Base-by-base conservation (phyloP, 768 basidiomycete species). In the Lentinula lateritia region DNA sequence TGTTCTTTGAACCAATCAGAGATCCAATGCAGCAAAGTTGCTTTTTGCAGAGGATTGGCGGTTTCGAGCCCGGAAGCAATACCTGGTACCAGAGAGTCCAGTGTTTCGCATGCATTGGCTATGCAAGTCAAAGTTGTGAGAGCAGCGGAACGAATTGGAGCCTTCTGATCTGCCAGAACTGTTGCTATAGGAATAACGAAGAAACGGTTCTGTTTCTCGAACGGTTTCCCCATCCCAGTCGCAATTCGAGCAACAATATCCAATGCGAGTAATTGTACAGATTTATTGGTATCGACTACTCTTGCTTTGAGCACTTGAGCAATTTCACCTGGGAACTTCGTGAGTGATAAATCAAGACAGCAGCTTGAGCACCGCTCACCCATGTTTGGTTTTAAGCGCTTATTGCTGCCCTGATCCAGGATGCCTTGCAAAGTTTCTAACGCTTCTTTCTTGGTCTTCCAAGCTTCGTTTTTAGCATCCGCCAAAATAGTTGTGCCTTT, bases 381-480 rank as follows among this genome's bases (percentile, higher is more conserved):
- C 88, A 99, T 93, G 8, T 76, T 83, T 23, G 93, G 83, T 73
- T 98, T 98, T 61, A 99, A 71, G 15, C 97, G 87, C 68, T 96
- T 96, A 72, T 98, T 98, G 46, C 84, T 80, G 54, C 92, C 92
- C 74, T 94, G 90, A 68, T 98, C 95, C 38, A 99, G 75, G 61
- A 93, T 82, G 0, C 83, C 86, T 68, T 93, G 89, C 16, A 98
- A 72, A 0, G 79, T 77, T 72, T 98, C 97, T 61, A 98, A 78
- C 3, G 92, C 95, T 68, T 98, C 96, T 72, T 99, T 99, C 75
- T 95, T 89, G 1, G 85, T 86, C 76, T 98, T 98, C 96, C 96
- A 99, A 0, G 93, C 88, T 65, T 96, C 95, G 66, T 88, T 96
- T 76, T 93, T 95, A 9, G 88, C 80, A 67, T 94, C 93, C 2